phyloP scores from a whole-genome alignment of 2,329 filamentous ascomycete species.

The Ceratocystis colombiana region DNA sequence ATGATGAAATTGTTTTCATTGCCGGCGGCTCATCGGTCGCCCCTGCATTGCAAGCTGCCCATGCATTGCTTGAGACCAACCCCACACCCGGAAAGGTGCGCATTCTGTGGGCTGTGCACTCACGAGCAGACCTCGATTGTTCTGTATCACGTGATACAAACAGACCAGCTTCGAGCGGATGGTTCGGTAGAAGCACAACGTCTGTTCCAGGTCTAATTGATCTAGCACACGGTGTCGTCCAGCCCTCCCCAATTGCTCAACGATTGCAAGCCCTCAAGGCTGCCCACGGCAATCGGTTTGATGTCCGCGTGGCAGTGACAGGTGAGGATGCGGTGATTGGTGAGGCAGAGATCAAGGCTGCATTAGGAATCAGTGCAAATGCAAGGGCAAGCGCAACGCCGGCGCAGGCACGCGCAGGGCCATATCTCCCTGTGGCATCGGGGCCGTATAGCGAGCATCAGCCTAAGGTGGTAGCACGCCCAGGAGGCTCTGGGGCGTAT shows the following conservation, averaged over 20 bases:
- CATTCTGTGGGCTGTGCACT: constrained; percentile 70
- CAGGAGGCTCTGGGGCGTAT: constrained; percentile 35
- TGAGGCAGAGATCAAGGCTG: constrained; percentile 39
- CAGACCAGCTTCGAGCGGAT: not conserved
- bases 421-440: constrained; percentile 29
- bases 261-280: constrained; percentile 55
- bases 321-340: constrained; percentile 61
- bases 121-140: constrained; percentile 45
- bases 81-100: constrained; percentile 39
- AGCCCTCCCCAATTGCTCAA: constrained; percentile 44
- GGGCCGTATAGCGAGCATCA: constrained; percentile 23
- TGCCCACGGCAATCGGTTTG: constrained; percentile 46
- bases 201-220: constrained; percentile 22
- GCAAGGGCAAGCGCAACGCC: constrained; percentile 29
- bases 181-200: constrained; percentile 27
- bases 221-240: constrained; percentile 27
- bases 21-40: constrained; percentile 90
- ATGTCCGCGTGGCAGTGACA: constrained; percentile 69
- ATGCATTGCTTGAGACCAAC: constrained; percentile 43
- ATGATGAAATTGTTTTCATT: constrained; percentile 59
- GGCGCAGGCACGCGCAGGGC: constrained; percentile 29
- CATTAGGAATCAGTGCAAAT: constrained; percentile 30
- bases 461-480: constrained; percentile 23
- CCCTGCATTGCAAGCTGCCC: constrained; percentile 71
- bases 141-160: not conserved